Evolutionary conservation across 371 early-diverging fungal species (phyloP).

Genomic region (Rhizopus delemar): DNA sequence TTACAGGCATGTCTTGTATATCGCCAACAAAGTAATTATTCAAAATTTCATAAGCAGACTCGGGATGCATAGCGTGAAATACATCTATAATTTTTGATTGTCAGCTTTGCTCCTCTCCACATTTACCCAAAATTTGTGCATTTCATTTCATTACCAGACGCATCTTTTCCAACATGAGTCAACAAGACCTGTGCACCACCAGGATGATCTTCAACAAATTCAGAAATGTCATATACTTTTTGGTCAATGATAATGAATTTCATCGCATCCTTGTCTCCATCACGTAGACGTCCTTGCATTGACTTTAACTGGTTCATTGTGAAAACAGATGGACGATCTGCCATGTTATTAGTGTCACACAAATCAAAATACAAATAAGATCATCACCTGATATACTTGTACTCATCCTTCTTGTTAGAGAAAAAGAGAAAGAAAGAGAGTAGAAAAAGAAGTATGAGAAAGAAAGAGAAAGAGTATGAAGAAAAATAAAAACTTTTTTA

Average conservation of each 20-base stretch:
- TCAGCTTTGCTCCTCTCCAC: not conserved
- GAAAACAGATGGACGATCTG: conserved; percentile 23
- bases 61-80: conserved; percentile 85
- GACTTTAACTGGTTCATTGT: conserved; percentile 40
- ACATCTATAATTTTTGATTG: conserved; percentile 55
- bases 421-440: conserved; percentile 1
- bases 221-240: conserved; percentile 86
- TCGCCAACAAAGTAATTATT: conserved; percentile 84
- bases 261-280: conserved; percentile 54
- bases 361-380: conserved; percentile 1
- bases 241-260: conserved; percentile 75
- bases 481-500: too few species aligned
- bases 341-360: conserved; percentile 10
- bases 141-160: conserved; percentile 58
- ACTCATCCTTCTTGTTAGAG: conserved; percentile 3
- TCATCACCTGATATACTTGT: conserved; percentile 13
- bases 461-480: too few species aligned
- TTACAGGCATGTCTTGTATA: conserved; percentile 47
- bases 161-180: conserved; percentile 83
- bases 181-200: conserved; percentile 74
- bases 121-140: not conserved
- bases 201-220: conserved; percentile 83
- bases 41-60: conserved; percentile 67
- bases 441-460: not conserved
- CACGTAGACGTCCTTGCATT: conserved; percentile 40